Evolutionary conservation across 306 rosid genomes (phyloP), one percentile per base, ranked within the genome.

Genomic region (Malus sylvestris): DNA sequence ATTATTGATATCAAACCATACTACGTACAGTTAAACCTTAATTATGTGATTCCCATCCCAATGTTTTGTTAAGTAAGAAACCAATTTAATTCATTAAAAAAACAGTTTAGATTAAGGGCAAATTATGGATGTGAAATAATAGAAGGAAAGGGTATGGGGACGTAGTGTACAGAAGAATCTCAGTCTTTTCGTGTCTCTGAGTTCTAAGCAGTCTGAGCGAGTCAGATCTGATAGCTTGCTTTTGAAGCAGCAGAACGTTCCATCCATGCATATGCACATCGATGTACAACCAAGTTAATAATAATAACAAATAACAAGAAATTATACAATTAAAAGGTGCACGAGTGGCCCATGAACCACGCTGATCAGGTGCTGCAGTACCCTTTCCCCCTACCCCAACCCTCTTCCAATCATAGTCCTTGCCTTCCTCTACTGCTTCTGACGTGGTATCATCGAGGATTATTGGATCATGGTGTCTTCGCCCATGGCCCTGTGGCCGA

Each of bases 341-440:
- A 84, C 86, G 90, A 79, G 85, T 82, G 88, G 79, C 78, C 84
- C 88, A 74, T 85, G 63, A 46, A 70, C 82, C 82, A 61, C 83
- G 87, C 85, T 79, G 86, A 67, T 83, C 91, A 85, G 89, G 89
- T 78, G 77, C 85, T 77, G 87, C 85, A 68, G 42, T 12, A 57
- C 62, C 62, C 63, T 66, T 20, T n/a, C 33, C 62, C 13, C 27
- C 67, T 14, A 25, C 46, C 22, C 42, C 57, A 38, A 23, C 67
- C 19, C 32, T 46, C 71, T 46, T 27, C 44, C 22, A 12, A 25
- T 29, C 16, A 27, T 55, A 45, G 76, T 63, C 45, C 72, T 53
- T 44, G n/a, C 33, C 58, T 69, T 25, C 38, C 67, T 62, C 1
- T 9, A 15, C 35, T 2, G 18, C 5, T 10, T 30, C 40, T 63